Evolutionary conservation across 1,139 yeast genomes (phyloP).

Genomic region (Casaregolazyma lundiana): DNA sequence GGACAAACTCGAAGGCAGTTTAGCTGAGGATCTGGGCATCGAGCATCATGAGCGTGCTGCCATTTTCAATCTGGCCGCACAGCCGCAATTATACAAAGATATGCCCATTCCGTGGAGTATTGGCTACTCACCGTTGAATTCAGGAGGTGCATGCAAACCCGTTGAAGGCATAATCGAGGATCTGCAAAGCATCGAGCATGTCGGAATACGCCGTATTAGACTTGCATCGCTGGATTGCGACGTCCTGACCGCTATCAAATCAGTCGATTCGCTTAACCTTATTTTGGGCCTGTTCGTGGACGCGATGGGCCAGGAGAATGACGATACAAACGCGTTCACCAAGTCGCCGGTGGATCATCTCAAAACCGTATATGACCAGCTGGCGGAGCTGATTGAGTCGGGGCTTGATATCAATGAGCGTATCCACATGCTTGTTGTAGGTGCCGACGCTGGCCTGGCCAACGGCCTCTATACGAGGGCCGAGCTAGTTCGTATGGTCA

Average conservation of each 20-base stretch:
- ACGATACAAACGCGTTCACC: constrained; percentile 2
- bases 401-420: constrained; percentile 19
- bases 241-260: constrained; percentile 21
- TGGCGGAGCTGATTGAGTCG: constrained; percentile 18
- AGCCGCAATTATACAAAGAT: constrained; percentile 8
- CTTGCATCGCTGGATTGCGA: constrained; percentile 26
- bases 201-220: constrained; percentile 23
- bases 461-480: constrained; percentile 22
- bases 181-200: constrained; percentile 45
- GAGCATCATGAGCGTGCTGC: too few species aligned
- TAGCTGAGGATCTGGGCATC: not conserved
- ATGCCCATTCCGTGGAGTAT: constrained; percentile 53
- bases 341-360: constrained; percentile 10
- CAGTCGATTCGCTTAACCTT: constrained; percentile 17
- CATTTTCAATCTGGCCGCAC: constrained; percentile 3
- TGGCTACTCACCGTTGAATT: constrained; percentile 76
- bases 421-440: constrained; percentile 27
- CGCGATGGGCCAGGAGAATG: constrained; percentile 5
- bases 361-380: constrained; percentile 21
- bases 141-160: constrained; percentile 69
- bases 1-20: not conserved
- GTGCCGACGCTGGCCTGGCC: constrained; percentile 26
- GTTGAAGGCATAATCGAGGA: constrained; percentile 55
- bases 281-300: constrained; percentile 25
- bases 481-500: constrained; percentile 26